phyloP scores from a whole-genome alignment of 768 basidiomycete species.

The Gautieria morchelliformis region DNA sequence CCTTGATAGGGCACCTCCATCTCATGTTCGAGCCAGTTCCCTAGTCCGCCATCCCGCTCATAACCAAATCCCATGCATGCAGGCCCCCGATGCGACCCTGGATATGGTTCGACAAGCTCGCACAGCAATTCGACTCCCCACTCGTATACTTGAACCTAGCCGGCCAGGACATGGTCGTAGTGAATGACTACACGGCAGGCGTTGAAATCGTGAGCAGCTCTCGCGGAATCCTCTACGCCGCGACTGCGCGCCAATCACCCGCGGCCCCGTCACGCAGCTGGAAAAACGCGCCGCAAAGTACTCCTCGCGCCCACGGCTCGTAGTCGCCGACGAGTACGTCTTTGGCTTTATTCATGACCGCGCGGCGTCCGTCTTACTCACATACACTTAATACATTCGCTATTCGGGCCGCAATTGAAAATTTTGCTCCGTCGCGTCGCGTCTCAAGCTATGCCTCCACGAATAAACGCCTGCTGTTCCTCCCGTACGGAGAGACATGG shows the following conservation, averaged over 20 bases:
- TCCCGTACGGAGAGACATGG: no score
- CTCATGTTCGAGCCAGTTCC: no score
- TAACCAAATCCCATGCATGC: neutral
- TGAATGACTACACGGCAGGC: neutral
- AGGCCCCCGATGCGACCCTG: neutral
- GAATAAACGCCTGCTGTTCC: constrained; percentile 38
- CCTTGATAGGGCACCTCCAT: no score
- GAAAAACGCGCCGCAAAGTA: constrained; percentile 41
- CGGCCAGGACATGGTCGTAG: neutral
- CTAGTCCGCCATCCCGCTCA: no score
- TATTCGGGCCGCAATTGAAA: no score
- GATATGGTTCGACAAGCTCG: no score
- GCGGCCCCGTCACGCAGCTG: constrained; percentile 15
- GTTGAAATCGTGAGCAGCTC: neutral
- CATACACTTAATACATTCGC: no score
- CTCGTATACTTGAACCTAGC: neutral
- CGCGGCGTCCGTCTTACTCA: no score
- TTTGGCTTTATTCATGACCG: neutral
- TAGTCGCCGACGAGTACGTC: constrained; percentile 30
- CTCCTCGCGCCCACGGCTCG: no score
- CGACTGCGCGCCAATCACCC: no score
- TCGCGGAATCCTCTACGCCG: no score
- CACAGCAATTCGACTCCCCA: no score
- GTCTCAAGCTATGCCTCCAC: constrained; percentile 34
- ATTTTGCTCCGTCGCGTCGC: neutral